Evolutionary conservation across 2,329 filamentous ascomycete genomes (phyloP).

Genomic region (Aspergillus tamarii): DNA sequence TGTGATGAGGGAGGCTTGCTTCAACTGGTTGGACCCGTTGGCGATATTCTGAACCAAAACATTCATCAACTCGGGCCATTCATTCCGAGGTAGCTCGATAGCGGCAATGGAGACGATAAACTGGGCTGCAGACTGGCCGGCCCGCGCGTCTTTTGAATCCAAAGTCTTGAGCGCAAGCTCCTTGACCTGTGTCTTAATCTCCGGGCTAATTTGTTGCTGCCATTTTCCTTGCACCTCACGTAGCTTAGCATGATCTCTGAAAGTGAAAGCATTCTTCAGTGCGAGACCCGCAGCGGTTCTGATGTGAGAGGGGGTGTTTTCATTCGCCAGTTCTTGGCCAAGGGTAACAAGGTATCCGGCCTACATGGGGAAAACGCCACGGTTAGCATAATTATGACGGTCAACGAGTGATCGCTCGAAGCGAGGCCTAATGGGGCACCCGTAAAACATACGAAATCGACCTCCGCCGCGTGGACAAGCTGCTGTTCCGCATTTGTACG

Average conservation of each 20-base stretch:
- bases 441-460: conserved; percentile 78
- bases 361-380: conserved; percentile 53
- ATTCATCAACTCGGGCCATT: conserved; percentile 92
- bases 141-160: conserved; percentile 74
- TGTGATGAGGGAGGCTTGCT: conserved; percentile 91
- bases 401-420: conserved; percentile 1
- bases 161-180: conserved; percentile 87
- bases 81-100: conserved; percentile 88
- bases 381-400: conserved; percentile 23
- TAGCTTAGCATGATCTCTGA: conserved; percentile 84
- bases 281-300: conserved; percentile 94
- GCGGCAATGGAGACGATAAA: conserved; percentile 93
- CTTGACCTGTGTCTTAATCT: conserved; percentile 87
- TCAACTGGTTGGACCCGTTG: conserved; percentile 81
- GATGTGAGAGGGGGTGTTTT: conserved; percentile 78
- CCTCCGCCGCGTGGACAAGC: conserved; percentile 87
- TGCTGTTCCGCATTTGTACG: conserved; percentile 93
- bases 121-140: conserved; percentile 87
- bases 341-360: conserved; percentile 90
- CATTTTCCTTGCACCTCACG: conserved; percentile 92
- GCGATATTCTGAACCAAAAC: conserved; percentile 90
- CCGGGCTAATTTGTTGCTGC: conserved; percentile 77
- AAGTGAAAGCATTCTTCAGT: conserved; percentile 96
- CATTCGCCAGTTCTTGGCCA: conserved; percentile 91
- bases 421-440: conserved; percentile 31